Base-by-base conservation (phyloP, 83 land plant species). In the Thuja plicata region DNA sequence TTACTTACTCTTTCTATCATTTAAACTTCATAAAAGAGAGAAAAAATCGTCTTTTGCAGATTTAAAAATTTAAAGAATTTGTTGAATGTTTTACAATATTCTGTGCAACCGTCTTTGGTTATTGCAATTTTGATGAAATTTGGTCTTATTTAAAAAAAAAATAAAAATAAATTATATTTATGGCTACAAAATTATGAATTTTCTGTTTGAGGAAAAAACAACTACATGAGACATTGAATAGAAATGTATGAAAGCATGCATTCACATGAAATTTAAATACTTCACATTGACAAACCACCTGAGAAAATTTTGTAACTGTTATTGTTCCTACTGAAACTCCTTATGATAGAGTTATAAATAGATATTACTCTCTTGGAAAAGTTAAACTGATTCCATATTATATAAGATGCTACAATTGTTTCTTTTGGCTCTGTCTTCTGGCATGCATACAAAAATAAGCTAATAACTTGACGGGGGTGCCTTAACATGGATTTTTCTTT, bases 1-100 rank as follows among this genome's bases (percentile, higher is more conserved):
- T 85, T 41, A 41, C 43, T 70, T 74, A 34, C 55, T 88, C 46
- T 88, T 35, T 88, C 87, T 82, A 46, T 79, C 35, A 5, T 4
- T 77, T 15, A 52, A 52, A 52, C 55, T 27, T 66, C 8, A 66
- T 27, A 66, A 10, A 27, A 66, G 71, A 24, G 71, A 66, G 71
- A 66, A 66, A 66, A 66, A 21, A 6, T 66, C 9, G 0, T 6
- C 0, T 66, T 27, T 66, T 66, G 9, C 30, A 66, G 27, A 27
- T 66, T 66, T 27, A 66, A 66, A 24, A 24, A 66, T 8, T 66
- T 66, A 66, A 66, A 66, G 8, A 24, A 66, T 66, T 66, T 66
- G 71, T 24, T 62, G 70, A 57, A 62, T 24, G n/a, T 62, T n/a
- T 66, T 66, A 27, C 27, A 66, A 7, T n/a, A 66, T 60, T 21